A percentile compares a stretch with the other conserved stretches of the same genome.
Evolutionary conservation across 2,329 filamentous ascomycete species (phyloP).

Genomic region (Aureobasidium sp.): DNA sequence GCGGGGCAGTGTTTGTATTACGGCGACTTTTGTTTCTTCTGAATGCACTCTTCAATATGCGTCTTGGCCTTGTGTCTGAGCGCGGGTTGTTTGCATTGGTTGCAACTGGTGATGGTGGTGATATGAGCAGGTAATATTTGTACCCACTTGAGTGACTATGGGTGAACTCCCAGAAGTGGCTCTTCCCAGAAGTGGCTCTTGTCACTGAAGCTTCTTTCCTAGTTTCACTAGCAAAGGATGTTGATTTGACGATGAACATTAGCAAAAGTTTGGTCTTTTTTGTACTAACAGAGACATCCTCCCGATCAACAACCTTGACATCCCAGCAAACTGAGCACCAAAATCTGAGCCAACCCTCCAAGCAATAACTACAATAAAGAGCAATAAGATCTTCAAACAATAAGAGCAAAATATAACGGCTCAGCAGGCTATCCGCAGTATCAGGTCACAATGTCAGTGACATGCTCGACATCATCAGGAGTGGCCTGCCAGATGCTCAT

Average conservation of each 20-base stretch:
- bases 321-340: not conserved
- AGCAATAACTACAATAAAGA: not conserved
- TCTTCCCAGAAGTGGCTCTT: too few species aligned
- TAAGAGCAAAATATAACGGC: not conserved
- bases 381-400: not conserved
- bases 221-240: too few species aligned
- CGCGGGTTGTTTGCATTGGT: conserved; percentile 62
- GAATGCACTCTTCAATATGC: too few species aligned
- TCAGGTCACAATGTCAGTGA: conserved; percentile 36
- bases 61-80: conserved; percentile 62
- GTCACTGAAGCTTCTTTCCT: too few species aligned
- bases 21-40: too few species aligned
- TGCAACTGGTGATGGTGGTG: too few species aligned
- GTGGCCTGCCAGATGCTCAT: conserved; percentile 46
- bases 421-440: not conserved
- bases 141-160: too few species aligned
- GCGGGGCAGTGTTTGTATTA: too few species aligned
- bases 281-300: not conserved
- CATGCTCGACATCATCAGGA: conserved; percentile 49
- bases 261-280: too few species aligned
- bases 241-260: not conserved
- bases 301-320: not conserved
- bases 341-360: not conserved
- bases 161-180: too few species aligned
- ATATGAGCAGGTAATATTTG: too few species aligned